phyloP scores from a whole-genome alignment of 2,329 filamentous ascomycete genomes.

The Chaetomium globosum region DNA sequence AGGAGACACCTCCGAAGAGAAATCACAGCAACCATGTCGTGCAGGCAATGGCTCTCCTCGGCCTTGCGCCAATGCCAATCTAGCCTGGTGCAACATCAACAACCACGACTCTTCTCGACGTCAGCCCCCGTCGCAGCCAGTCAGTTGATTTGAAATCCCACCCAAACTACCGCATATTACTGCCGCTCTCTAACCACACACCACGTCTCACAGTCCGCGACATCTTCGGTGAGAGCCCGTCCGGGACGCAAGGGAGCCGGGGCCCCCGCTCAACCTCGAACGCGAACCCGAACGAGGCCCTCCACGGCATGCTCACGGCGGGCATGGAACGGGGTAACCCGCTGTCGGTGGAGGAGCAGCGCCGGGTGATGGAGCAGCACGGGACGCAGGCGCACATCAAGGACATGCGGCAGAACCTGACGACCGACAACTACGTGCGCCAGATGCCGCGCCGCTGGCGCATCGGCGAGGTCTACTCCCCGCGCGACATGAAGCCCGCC shows the following conservation, averaged over 20 bases:
- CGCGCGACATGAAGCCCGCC: constrained; percentile 76
- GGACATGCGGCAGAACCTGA: constrained; percentile 20
- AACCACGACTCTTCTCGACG: constrained; percentile 27
- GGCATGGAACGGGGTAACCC: constrained; percentile 19
- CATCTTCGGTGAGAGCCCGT: not conserved
- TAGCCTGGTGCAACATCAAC: constrained; percentile 26
- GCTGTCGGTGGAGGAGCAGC: constrained; percentile 18
- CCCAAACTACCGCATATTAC: not conserved
- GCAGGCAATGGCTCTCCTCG: constrained; percentile 35
- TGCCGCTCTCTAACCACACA: not conserved
- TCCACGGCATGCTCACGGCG: constrained; percentile 12
- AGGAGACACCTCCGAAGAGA: not conserved
- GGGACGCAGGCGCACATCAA: not conserved
- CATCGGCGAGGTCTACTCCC: constrained; percentile 83
- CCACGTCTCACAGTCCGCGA: constrained; percentile 8
- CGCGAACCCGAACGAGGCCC: constrained; percentile 19
- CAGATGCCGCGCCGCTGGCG: constrained; percentile 73
- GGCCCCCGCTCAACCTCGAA: not conserved
- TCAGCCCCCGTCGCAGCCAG: constrained; percentile 23
- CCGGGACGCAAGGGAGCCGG: not conserved
- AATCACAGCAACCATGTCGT: constrained; percentile 28
- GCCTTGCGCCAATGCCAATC: constrained; percentile 32
- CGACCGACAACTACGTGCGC: constrained; percentile 55
- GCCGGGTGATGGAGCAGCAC: constrained; percentile 18
- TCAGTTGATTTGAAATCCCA: constrained; percentile 9